Percentiles rank a stretch among this genome's conserved stretches.
Evolutionary conservation across 1,139 yeast genomes (phyloP).

Genomic region (Blastobotrys persicus): DNA sequence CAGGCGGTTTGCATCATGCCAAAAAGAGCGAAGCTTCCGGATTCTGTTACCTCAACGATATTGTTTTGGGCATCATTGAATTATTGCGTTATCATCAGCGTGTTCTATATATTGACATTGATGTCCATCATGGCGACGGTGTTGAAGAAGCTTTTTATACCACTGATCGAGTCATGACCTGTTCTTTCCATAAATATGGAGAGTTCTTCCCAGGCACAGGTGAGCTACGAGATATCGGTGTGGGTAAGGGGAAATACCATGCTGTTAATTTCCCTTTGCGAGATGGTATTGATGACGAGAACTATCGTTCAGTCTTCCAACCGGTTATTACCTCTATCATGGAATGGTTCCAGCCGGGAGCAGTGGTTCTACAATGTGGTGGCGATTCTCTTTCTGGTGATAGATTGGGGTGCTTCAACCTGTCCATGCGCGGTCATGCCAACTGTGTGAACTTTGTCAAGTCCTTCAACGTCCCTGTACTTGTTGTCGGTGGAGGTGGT

Average conservation of each 20-base stretch:
- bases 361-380: conserved; percentile 79
- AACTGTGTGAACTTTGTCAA: conserved; percentile 90
- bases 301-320: conserved; percentile 82
- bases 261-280: conserved; percentile 86
- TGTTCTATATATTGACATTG: conserved; percentile 93
- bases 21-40: conserved; percentile 95
- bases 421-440: conserved; percentile 92
- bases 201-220: conserved; percentile 98
- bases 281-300: conserved; percentile 90
- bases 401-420: conserved; percentile 85
- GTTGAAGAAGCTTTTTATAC: conserved; percentile 97
- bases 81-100: conserved; percentile 88
- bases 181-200: conserved; percentile 95
- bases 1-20: conserved; percentile 97
- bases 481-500: conserved; percentile 97
- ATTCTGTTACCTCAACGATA: conserved; percentile 88
- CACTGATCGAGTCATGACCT: conserved; percentile 96
- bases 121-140: conserved; percentile 98
- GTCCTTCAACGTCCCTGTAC: conserved; percentile 80
- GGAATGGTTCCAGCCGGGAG: conserved; percentile 94
- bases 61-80: conserved; percentile 87
- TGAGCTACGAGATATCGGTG: conserved; percentile 81
- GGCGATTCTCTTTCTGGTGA: conserved; percentile 94
- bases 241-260: conserved; percentile 84
- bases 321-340: conserved; percentile 77